These are phyloP conservation scores for Sporothrix curviconia DNA, from an alignment of 2,329 filamentous ascomycete species.

Conservation along the genomic window DNA sequence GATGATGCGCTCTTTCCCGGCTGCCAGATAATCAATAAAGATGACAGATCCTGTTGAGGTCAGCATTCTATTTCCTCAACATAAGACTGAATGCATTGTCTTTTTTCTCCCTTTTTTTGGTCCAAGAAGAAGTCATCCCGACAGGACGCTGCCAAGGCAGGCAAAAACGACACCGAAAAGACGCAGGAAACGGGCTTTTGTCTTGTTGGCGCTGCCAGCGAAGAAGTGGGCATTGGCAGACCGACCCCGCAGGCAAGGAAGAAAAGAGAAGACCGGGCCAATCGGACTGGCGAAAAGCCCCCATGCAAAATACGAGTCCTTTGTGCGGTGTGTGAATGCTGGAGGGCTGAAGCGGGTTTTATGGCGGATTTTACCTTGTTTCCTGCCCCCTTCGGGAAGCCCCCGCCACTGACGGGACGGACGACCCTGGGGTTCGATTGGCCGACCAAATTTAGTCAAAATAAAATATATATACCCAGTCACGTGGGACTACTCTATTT, in stretches of 20 bases:
- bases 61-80: background rate
- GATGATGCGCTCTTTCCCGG: background rate
- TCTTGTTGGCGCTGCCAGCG: background rate
- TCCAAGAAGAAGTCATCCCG: background rate
- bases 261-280: background rate
- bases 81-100: background rate
- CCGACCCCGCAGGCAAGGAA: too few relatives aligned
- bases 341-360: background rate
- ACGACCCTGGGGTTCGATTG: conserved; percentile 12
- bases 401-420: conserved; percentile 11
- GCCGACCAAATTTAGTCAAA: too few relatives aligned
- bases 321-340: too few relatives aligned
- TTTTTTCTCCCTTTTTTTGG: background rate
- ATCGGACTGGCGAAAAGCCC: conserved; percentile 1
- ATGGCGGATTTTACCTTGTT: conserved; percentile 9
- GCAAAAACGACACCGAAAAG: background rate
- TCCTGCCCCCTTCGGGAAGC: background rate
- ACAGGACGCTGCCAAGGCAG: background rate
- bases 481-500: conserved; percentile 3
- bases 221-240: too few relatives aligned
- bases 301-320: too few relatives aligned
- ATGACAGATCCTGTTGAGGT: background rate
- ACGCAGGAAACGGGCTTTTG: background rate
- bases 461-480: background rate
- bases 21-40: background rate